These are phyloP conservation scores for Tolypocladium ophioglossoides DNA, from an alignment of 2,329 filamentous ascomycete genomes.

Conservation along the genomic window DNA sequence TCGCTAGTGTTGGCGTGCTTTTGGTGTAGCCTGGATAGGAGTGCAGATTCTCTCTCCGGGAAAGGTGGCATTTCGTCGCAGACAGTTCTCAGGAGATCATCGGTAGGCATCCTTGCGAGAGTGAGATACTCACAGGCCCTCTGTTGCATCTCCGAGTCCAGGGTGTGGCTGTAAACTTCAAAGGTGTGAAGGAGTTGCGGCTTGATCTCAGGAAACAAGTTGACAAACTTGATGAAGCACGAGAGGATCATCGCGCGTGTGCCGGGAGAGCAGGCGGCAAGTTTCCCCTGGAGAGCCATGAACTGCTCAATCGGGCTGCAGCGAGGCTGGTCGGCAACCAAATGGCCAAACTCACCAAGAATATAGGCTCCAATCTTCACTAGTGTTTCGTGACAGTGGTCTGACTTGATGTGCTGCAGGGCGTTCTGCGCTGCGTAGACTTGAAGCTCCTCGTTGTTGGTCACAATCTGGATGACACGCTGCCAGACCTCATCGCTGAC, in stretches of 20 bases:
- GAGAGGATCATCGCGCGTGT: conserved; percentile 92
- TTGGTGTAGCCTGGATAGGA: conserved; percentile 86
- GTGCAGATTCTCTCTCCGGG: conserved; percentile 83
- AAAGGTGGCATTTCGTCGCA: conserved; percentile 99
- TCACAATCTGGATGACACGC: conserved; percentile 95
- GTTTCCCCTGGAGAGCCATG: conserved; percentile 80
- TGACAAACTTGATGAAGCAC: conserved; percentile 95
- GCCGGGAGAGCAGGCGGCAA: conserved; percentile 76
- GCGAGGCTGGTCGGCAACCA: conserved; percentile 83
- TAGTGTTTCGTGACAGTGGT: conserved; percentile 91
- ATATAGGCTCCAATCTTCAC: conserved; percentile 98
- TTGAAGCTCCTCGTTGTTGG: conserved; percentile 97
- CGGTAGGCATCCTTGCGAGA: conserved; percentile 73
- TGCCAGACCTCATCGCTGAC: conserved; percentile 99
- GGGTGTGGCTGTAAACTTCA: conserved; percentile 81
- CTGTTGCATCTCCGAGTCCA: conserved; percentile 93
- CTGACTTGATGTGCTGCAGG: conserved; percentile 80
- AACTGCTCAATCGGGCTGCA: conserved; percentile 98
- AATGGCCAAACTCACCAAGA: conserved; percentile 90
- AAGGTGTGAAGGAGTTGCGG: conserved; percentile 88
- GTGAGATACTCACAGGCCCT: conserved; percentile 90
- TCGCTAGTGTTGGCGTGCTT: conserved; percentile 90
- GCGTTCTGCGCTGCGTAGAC: conserved; percentile 93
- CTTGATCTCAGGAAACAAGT: conserved; percentile 97
- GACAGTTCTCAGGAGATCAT: conserved; percentile 84